Evolutionary conservation across 2,329 filamentous ascomycete species (phyloP).

Genomic region (Plectosphaerella sp.): DNA sequence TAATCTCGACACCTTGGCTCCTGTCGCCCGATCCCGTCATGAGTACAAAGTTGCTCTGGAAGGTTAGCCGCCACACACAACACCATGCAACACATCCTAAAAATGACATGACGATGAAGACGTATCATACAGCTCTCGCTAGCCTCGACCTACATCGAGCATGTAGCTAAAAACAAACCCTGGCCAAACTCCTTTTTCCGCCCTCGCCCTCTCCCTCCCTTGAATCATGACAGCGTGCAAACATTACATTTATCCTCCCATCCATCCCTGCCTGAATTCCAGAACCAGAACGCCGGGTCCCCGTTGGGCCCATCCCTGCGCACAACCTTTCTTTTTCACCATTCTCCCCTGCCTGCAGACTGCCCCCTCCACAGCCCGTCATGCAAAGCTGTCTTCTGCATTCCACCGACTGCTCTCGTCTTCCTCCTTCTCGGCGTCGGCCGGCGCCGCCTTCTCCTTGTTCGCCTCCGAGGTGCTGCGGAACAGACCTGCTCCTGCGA

Average conservation of each 20-base stretch:
- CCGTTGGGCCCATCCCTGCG: neutral
- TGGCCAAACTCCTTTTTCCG: neutral
- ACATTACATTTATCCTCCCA: neutral
- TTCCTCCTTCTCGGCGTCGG: conserved; percentile 6
- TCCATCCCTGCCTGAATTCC: neutral
- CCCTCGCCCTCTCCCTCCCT: neutral
- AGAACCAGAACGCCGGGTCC: neutral
- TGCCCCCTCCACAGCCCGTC: conserved; percentile 10
- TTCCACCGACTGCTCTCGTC: conserved; percentile 29
- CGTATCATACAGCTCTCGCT: too few relatives aligned
- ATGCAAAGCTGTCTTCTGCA: conserved; percentile 40
- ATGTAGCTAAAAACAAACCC: neutral
- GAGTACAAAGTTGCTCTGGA: too few relatives aligned
- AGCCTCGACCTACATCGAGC: too few relatives aligned
- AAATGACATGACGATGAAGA: too few relatives aligned
- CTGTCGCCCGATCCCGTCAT: too few relatives aligned
- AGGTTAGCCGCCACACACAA: too few relatives aligned
- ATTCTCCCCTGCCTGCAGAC: neutral
- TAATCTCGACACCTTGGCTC: too few relatives aligned
- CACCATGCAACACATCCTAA: too few relatives aligned
- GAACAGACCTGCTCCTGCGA: conserved; percentile 48
- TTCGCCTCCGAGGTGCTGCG: conserved; percentile 11
- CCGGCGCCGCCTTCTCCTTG: conserved; percentile 5
- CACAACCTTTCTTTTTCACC: neutral
- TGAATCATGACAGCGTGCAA: neutral